Evolutionary conservation across 2,329 filamentous ascomycete species (phyloP).

Genomic region (Botrytis aclada): DNA sequence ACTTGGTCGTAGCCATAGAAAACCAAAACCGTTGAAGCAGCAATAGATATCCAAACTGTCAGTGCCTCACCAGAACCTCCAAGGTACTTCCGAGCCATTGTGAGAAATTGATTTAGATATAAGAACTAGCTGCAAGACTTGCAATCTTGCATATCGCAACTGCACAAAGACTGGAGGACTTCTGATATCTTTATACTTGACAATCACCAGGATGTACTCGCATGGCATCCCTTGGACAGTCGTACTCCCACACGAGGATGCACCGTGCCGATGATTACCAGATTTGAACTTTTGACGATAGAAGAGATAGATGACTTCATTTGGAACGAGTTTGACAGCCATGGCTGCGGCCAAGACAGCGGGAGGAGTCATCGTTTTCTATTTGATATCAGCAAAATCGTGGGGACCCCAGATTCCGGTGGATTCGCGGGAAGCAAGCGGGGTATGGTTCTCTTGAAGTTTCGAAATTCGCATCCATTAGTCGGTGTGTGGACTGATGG

Average conservation of each 20-base stretch:
- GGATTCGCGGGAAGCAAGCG: neutral
- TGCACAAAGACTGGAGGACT: neutral
- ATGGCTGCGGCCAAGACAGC: neutral
- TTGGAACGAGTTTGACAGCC: neutral
- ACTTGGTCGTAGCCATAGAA: conserved; percentile 49
- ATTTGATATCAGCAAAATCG: neutral
- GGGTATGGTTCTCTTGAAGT: neutral
- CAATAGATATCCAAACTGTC: conserved; percentile 52
- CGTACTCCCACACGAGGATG: neutral
- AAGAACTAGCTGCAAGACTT: neutral
- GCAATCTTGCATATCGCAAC: neutral
- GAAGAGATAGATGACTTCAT: neutral
- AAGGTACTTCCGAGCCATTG: conserved; percentile 48
- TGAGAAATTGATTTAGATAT: neutral
- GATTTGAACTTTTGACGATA: too few species aligned
- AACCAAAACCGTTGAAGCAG: conserved; percentile 48
- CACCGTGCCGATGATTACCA: neutral
- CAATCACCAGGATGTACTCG: neutral
- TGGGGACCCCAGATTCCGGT: conserved; percentile 9
- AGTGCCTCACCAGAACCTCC: conserved; percentile 49
- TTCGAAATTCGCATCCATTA: neutral
- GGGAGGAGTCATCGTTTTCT: neutral
- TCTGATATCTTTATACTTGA: neutral
- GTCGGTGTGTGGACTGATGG: neutral
- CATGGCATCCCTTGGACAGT: neutral